Evolutionary conservation across 2,329 filamentous ascomycete species (phyloP).

Genomic region (Trichocomaceae sp.): DNA sequence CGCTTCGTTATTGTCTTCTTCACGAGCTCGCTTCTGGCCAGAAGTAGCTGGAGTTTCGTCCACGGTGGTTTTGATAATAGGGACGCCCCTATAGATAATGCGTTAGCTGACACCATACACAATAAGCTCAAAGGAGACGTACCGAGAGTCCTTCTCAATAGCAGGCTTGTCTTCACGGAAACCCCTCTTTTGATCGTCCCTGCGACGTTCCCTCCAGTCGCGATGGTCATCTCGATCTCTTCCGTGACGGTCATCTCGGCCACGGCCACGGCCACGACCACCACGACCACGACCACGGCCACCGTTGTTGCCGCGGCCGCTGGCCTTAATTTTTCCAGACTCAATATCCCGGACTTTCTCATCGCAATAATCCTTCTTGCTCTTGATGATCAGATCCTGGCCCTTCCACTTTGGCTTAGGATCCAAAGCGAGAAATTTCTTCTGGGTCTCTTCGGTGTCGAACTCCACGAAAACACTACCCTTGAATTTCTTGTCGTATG

Average conservation of each 20-base stretch:
- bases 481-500: slow-evolving; percentile 71
- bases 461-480: slow-evolving; percentile 96
- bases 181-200: slow-evolving; percentile 39
- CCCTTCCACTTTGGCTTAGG: slow-evolving; percentile 80
- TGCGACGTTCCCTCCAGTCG: slow-evolving; percentile 41
- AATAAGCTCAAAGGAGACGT: slow-evolving; percentile 12
- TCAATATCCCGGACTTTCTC: slow-evolving; percentile 67
- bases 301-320: not conserved
- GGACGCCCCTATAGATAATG: slow-evolving; percentile 33
- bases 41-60: slow-evolving; percentile 14
- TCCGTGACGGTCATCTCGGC: not conserved
- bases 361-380: slow-evolving; percentile 81
- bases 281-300: slow-evolving; percentile 33
- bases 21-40: slow-evolving; percentile 42
- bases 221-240: slow-evolving; percentile 29
- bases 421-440: slow-evolving; percentile 73
- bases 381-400: slow-evolving; percentile 71
- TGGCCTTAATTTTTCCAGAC: slow-evolving; percentile 61
- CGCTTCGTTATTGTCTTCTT: slow-evolving; percentile 29
- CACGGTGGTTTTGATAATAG: slow-evolving; percentile 36
- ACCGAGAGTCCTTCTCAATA: slow-evolving; percentile 39
- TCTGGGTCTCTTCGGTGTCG: slow-evolving; percentile 65
- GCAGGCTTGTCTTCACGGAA: slow-evolving; percentile 29
- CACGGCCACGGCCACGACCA: slow-evolving; percentile 18
- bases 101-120: slow-evolving; percentile 14